Conservation (phyloP, 305 asterid genomes). For the Fraxinus paxiana region DNA sequence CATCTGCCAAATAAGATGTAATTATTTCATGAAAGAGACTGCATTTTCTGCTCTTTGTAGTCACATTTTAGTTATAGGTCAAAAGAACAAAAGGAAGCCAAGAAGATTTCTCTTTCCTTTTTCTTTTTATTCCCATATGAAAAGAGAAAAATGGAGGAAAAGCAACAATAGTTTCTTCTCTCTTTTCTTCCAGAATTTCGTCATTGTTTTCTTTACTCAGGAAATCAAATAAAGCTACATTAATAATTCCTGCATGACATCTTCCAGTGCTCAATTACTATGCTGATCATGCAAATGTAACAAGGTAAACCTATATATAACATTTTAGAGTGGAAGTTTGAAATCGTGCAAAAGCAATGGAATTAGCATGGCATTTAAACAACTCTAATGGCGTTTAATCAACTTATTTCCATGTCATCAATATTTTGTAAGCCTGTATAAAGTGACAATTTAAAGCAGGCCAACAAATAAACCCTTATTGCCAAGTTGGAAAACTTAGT, state of each 20-base stretch:
- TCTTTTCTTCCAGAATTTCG: not conserved
- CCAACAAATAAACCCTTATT: not conserved
- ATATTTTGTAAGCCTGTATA: not conserved
- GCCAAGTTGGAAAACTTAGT: not conserved
- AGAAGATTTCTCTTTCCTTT: not conserved
- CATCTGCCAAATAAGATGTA: constrained; percentile 28
- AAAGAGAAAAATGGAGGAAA: not conserved
- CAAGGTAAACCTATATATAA: not conserved
- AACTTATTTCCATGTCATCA: not conserved
- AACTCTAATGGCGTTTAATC: not conserved
- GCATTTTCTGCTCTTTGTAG: not conserved
- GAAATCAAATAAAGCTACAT: not conserved
- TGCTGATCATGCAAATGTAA: not conserved
- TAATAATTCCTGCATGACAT: not conserved
- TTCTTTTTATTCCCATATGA: not conserved
- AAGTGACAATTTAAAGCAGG: not conserved
- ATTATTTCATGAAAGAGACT: not conserved
- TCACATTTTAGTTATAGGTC: not conserved
- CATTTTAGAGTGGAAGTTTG: not conserved
- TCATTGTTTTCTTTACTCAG: not conserved
- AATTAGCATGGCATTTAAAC: not conserved
- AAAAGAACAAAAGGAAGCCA: not conserved
- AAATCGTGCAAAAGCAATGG: not conserved
- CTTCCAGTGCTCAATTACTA: not conserved
- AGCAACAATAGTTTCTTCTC: not conserved